Evolutionary conservation across 2,329 filamentous ascomycete species (phyloP), one percentile per base, ranked within the genome.

Genomic region (Colletotrichum sp.): DNA sequence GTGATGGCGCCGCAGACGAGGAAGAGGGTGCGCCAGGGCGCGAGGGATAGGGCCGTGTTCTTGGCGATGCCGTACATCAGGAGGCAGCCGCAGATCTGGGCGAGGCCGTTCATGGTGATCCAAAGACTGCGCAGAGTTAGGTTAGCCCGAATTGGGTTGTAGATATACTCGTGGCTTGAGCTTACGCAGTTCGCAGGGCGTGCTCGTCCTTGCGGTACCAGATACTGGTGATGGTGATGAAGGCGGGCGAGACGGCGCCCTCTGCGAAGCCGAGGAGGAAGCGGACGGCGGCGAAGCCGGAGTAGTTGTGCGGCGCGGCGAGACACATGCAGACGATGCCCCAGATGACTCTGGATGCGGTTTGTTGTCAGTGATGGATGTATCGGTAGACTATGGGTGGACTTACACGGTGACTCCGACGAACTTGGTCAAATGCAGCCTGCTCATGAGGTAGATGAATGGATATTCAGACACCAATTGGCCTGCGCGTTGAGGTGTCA

Each of bases 371-470:
- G 32, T 6, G 15, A 39, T n/a, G 24, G 21, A 13, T 8, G n/a
- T 5, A 13, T 15, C 44, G 16, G 8, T 4, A 12, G 9, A 5
- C 8, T 24, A 5, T 32, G 9, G n/a, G 12, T 5, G 76, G 44
- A 49, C 84, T 32, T 83, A 88, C 85, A 89, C 83, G 0, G 87
- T 89, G 2, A 80, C 80, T 16, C 88, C 88, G 6, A 90, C 88
- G 73, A 89, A 89, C 72, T 87, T 88, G 44, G 87, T 86, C n/a
- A 90, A 79, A 10, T 84, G 87, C 6, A 90, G 82, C 6, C 85
- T 82, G 39, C 84, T 87, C 88, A 90, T 90, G 13, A 90, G 80
- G 77, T 89, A 90, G 65, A 88, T 88, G 73, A 87, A 88, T 2
- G 88, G 88, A 72, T 86, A 89, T 76, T 89, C 88, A 0, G 88